Evolutionary conservation across 306 rosid genomes (phyloP), one percentile per base, ranked within the genome.

Genomic region (Cicer bijugum): DNA sequence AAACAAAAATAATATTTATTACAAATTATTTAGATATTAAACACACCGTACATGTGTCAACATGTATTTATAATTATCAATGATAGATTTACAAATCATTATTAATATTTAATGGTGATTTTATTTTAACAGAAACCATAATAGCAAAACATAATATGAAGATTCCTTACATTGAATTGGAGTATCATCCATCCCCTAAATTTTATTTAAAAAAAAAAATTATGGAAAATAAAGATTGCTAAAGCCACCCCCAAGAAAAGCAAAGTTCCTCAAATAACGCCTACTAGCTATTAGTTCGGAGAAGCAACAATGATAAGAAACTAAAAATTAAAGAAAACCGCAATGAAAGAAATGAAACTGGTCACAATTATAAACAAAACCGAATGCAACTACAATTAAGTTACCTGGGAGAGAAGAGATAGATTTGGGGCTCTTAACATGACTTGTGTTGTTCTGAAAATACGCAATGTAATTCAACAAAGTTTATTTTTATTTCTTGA

Each of bases 361-460:
- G 12, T 55, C 17, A 9, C 12, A 55, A 55, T 14, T 51, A 14
- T n/a, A 53, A 55, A 53, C 60, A 17, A 55, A 53, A 16, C 23
- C 17, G 59, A 17, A 55, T 9, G n/a, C 60, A 55, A 55, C 9
- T 55, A 51, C 1, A 28, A 28, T 28, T 3, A 4, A 55, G 12
- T 52, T 60, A 60, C 66, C 66, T 60, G 6, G 20, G 16, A 60
- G 11, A 60, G 35, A 28, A 28, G 66, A 12, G 66, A n/a, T 35
- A 6, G 19, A 35, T n/a, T 35, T 59, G 0, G 12, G 19, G 66
- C 44, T 28, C 28, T 23, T 28, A 57, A 57, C 56, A 51, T n/a
- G 9, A 4, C 52, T 47, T 4, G 2, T 47, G 52, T 47, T 2
- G 12, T 12, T 6, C 40, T 57, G 63, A 23, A 23, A 57, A 57